These are phyloP conservation scores for Aspergillus amoenus DNA, from an alignment of 2,329 filamentous ascomycete species.

Conservation along the genomic window DNA sequence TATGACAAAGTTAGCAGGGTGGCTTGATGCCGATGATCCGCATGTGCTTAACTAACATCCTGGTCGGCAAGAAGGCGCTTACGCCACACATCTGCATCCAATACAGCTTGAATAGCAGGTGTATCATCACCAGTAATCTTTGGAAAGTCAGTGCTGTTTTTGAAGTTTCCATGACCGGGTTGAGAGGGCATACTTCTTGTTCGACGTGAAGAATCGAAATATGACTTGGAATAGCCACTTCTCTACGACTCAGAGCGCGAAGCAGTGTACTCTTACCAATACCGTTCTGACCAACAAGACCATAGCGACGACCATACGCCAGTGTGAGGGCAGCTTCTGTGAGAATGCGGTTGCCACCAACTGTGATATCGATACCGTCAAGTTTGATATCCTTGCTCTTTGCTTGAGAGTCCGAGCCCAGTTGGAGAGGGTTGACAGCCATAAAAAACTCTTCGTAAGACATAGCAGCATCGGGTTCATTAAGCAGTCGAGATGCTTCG, in stretches of 20 bases:
- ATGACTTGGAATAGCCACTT: constrained; percentile 90
- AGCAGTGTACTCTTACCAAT: constrained; percentile 96
- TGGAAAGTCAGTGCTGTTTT: constrained; percentile 17
- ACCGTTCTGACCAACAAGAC: constrained; percentile 98
- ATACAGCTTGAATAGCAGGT: constrained; percentile 85
- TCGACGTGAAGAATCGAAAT: constrained; percentile 99
- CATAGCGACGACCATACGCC: constrained; percentile 89
- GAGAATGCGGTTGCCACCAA: constrained; percentile 83
- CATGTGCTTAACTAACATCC: constrained; percentile 55
- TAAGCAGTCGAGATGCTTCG: constrained; percentile 85
- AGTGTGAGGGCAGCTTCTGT: constrained; percentile 88
- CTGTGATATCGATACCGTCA: constrained; percentile 92
- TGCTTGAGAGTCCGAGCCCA: constrained; percentile 66
- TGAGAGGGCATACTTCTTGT: constrained; percentile 70
- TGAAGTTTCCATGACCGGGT: constrained; percentile 7
- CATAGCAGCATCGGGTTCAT: constrained; percentile 77
- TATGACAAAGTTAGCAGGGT: constrained; percentile 25
- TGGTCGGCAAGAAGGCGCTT: constrained; percentile 92
- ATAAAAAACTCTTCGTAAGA: constrained; percentile 99
- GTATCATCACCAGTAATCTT: constrained; percentile 95
- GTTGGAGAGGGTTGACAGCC: constrained; percentile 93
- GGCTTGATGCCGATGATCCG: background rate
- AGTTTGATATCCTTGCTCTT: constrained; percentile 99
- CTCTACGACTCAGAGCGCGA: constrained; percentile 85
- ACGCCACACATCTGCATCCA: constrained; percentile 97